Evolutionary conservation across 2,329 filamentous ascomycete genomes (phyloP).

Genomic region (Polychaeton citri): DNA sequence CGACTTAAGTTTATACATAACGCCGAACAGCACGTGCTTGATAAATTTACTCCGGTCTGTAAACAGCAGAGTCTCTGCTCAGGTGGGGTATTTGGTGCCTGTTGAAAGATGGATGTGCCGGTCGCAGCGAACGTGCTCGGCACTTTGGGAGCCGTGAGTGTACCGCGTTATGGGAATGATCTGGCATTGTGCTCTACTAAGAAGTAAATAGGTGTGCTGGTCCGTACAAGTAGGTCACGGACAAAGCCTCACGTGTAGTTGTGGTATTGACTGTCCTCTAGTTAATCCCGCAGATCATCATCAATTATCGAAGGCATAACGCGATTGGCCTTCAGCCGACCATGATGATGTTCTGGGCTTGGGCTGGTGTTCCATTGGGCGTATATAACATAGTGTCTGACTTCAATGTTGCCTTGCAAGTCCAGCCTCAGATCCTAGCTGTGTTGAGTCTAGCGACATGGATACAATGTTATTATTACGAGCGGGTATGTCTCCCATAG

Average conservation of each 20-base stretch:
- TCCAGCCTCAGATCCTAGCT: constrained; percentile 46
- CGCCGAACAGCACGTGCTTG: no score
- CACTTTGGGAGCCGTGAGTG: constrained; percentile 37
- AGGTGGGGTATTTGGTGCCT: not conserved
- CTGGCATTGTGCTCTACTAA: no score
- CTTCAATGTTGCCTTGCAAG: constrained; percentile 39
- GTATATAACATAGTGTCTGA: constrained; percentile 44
- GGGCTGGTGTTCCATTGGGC: constrained; percentile 54
- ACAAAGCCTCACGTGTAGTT: not conserved
- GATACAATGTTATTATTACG: constrained; percentile 44
- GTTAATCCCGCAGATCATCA: constrained; percentile 55
- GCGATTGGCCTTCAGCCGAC: constrained; percentile 51
- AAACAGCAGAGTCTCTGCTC: no score
- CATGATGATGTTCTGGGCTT: constrained; percentile 62
- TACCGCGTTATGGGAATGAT: no score
- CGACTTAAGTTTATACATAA: no score
- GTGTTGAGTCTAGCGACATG: constrained; percentile 39
- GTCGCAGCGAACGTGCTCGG: constrained; percentile 46
- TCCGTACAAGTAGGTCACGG: constrained; percentile 41
- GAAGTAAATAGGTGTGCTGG: constrained; percentile 38
- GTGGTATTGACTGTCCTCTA: constrained; percentile 18
- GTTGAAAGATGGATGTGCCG: constrained; percentile 37
- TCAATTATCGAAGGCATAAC: constrained; percentile 54
- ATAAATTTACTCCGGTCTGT: no score
- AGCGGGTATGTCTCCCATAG: constrained; percentile 20